Base-by-base conservation (phyloP, 2,329 filamentous ascomycete species). In the Arthrobotrys conoides region DNA sequence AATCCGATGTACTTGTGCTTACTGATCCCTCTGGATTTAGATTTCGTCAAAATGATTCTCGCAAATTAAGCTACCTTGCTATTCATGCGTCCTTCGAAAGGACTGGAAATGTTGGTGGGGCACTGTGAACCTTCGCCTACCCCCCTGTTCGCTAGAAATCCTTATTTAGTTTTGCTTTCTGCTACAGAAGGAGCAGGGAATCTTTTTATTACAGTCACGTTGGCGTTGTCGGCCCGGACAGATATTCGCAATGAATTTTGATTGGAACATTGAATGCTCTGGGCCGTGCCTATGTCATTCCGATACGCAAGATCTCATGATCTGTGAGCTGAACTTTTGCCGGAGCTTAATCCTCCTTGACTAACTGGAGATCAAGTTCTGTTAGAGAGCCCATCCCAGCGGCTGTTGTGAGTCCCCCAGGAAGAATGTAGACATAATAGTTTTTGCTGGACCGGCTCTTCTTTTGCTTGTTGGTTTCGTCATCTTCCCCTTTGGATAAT, bases 1-100 rank as follows among this genome's bases (percentile, higher is more conserved):
- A 6, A 46, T 46, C 9, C 6, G 44, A 12, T 20, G n/a, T 6
- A 1, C n/a, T 1, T 6, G 78, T 64, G 20, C 66, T 71, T 33
- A 80, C 8, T 5, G 33, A 3, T 27, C 24, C 12, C n/a, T 64
- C 79, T 61, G 4, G 81, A 65, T 82, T 71, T 81, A 93, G 92
- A 96, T 80, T 91, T 96, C 77, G 92, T 96, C 83, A 91, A 92
- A 83, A 95, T 92, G 67, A 94, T 96, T 83, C 90, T 96, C 81
- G 92, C 92, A 85, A 95, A 95, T 87, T 96, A 88, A 85, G 84
- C 71, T 76, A 80, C 46, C 24, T 61, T 30, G 57, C 14, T 20
- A n/a, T 5, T 12, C 20, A n/a, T 3, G 36, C 6, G 20, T 44
- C 57, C 57, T 61, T 33, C 10, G 51, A 36, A 18, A 38, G 30